Evolutionary conservation across 2,329 filamentous ascomycete species (phyloP), one percentile per base, ranked within the genome.

Genomic region (Eutypa lata): DNA sequence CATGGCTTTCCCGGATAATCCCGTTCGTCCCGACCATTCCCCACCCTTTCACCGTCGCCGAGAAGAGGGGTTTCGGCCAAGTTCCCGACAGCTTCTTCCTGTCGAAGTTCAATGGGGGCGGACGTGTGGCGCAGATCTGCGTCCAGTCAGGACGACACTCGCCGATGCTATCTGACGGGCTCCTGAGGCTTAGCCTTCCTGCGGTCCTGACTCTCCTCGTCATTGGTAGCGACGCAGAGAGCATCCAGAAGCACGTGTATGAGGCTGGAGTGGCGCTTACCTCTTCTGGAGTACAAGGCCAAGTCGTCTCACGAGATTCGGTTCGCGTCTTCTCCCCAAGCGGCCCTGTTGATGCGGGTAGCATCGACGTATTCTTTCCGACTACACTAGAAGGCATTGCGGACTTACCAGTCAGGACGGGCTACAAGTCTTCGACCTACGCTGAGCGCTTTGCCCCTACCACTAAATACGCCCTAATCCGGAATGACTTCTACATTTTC

Each of bases 101-200:
- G 2, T 24, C 52, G 24, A 21, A 56, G 26, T 52, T 60, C 40
- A 44, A 31, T 1, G 63, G 63, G 3, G 63, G 63, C n/a, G 53
- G 51, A 2, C 53, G 59, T 4, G 44, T 64, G 7, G 54, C 62
- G 2, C 62, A 65, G 51, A 52, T 65, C n/a, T 62, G 59, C 44
- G 31, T 65, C 38, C 51, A 55, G 33, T 54, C 22, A 52, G 50
- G 19, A 40, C 38, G 38, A 11, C 7, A 43, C 3, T 13, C 44
- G 21, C 22, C 51, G 26, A 26, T 56, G 16, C 26, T 65, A 19
- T 65, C 62, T 10, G 62, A 65, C 51, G 40, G 42, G 21, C 52
- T 65, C 40, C 35, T 64, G 26, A 26, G 45, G 3, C 43, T 50
- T 18, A 54, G 33, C 4, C n/a, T n/a, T n/a, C 18, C 53, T 8